Conservation (phyloP, 805 yeast species). For the Maudiozyma turicensis region DNA sequence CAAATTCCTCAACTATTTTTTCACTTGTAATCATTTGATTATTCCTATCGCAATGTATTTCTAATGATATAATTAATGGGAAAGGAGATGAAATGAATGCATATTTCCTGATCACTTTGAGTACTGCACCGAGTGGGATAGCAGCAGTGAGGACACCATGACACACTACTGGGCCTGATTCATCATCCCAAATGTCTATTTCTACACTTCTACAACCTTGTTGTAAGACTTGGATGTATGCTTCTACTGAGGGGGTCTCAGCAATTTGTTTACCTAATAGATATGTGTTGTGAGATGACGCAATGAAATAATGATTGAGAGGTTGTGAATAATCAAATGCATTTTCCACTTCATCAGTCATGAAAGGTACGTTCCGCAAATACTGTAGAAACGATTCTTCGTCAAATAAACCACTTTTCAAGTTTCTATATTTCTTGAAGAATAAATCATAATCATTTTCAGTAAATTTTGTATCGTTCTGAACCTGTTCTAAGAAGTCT, state of each 20-base stretch:
- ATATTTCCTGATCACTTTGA: conserved; percentile 66
- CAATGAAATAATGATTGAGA: conserved; percentile 74
- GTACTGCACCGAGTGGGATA: conserved; percentile 57
- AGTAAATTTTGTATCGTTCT: conserved; percentile 34
- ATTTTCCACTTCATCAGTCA: conserved; percentile 9
- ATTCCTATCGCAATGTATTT: conserved; percentile 61
- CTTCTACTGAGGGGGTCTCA: conserved; percentile 81
- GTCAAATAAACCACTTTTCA: conserved; percentile 6
- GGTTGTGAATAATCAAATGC: conserved; percentile 46
- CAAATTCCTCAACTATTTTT: conserved; percentile 47
- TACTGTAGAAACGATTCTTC: conserved; percentile 23
- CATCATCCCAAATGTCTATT: conserved; percentile 90
- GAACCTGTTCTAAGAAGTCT: conserved; percentile 39
- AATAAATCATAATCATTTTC: conserved; percentile 25
- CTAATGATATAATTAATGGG: conserved; percentile 81
- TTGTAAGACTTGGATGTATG: conserved; percentile 76
- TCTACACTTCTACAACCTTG: conserved; percentile 94
- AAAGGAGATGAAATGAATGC: conserved; percentile 82
- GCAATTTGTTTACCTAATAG: conserved; percentile 80
- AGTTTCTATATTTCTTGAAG: conserved; percentile 31
- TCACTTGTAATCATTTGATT: conserved; percentile 55
- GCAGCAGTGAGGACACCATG: conserved; percentile 86
- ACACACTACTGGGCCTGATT: conserved; percentile 71
- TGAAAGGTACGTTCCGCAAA: conserved; percentile 26
- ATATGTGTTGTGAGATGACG: conserved; percentile 93